Evolutionary conservation across 1,139 yeast genomes (phyloP), one percentile per base, ranked within the genome.

Genomic region (Blastobotrys apis): DNA sequence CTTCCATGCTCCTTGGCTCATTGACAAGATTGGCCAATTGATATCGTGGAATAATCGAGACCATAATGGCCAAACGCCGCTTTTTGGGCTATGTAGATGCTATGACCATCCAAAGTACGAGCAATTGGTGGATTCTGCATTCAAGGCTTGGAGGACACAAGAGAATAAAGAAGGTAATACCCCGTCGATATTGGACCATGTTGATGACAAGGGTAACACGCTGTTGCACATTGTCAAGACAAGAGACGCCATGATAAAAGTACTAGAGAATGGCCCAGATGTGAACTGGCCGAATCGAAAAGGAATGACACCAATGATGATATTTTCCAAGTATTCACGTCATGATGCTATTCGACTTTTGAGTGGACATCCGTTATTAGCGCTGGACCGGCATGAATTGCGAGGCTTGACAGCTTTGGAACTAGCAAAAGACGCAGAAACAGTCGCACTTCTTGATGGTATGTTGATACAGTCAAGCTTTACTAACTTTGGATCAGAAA

Each of bases 41-140:
- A 69, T 86, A 4, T 71, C 83, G 55, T 92, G 97, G 97, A 74
- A 70, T 26, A 59, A 66, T n/a, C 74, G 74, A 43, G 97, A 92
- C 57, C 51, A 56, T 16, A 78, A 76, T 50, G 80, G 81, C 0
- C 87, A 85, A 52, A 86, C 97, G 0, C 95, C 97, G 0, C 65
- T 90, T 12, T 80, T 84, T 62, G 75, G 86, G 5, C 63, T 86
- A 4, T 79, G 87, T 53, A 69, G 96, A 40, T 80, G 92, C 51
- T 90, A 90, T 63, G 97, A 90, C 59, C 92, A 85, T 54, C 66
- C 76, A 0, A 64, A 78, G 22, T 90, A 90, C 59, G 62, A 68
- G 1, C 61, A 60, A 1, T 62, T 88, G 55, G 63, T 86, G 3
- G 50, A 58, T 12, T 60, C 59, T 2, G 78, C 80, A 0, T 73